Evolutionary conservation across 2,329 filamentous ascomycete genomes (phyloP).

Genomic region (Paraphaeosphaeria sporulosa): DNA sequence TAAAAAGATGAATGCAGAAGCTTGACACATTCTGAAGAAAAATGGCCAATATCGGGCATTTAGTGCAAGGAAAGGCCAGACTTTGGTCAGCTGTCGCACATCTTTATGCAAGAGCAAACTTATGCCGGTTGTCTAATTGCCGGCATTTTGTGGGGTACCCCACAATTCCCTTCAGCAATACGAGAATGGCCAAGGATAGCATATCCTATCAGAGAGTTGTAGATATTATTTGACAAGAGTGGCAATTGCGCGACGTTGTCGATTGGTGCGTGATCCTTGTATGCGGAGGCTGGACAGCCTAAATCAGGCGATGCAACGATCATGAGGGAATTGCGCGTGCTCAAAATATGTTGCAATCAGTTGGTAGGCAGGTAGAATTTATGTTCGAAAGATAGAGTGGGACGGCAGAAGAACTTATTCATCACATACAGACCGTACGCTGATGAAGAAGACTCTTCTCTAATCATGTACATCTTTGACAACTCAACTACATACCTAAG

Average conservation of each 20-base stretch:
- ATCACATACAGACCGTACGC: too few species aligned
- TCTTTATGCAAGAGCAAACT: neutral
- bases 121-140: neutral
- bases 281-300: neutral
- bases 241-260: neutral
- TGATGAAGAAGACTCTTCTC: too few species aligned
- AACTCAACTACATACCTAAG: too few species aligned
- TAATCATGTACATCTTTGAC: too few species aligned
- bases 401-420: too few species aligned
- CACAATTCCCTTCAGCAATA: neutral
- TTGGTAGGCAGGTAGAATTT: too few species aligned
- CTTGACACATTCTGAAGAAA: neutral
- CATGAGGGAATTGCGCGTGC: neutral
- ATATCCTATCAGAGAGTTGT: neutral
- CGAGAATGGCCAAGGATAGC: neutral
- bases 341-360: neutral
- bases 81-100: neutral
- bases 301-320: neutral
- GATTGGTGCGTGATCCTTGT: neutral
- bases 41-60: neutral
- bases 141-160: neutral
- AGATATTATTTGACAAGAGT: neutral
- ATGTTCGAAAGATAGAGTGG: too few species aligned
- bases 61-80: neutral
- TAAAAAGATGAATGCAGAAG: neutral